These are phyloP conservation scores for Termitomyces sp. DNA, from an alignment of 768 basidiomycete genomes.

Conservation along the genomic window DNA sequence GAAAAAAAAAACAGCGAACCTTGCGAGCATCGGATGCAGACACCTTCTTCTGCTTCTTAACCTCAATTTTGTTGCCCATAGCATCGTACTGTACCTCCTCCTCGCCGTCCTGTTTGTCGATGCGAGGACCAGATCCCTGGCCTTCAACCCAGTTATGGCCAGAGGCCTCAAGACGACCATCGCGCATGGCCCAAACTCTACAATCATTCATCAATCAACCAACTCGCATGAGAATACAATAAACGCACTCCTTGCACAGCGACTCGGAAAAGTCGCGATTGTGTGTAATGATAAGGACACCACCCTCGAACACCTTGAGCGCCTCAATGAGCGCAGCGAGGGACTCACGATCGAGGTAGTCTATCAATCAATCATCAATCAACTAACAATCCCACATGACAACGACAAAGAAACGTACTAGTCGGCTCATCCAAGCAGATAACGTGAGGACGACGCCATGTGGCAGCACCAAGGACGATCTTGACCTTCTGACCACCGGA, in stretches of 20 bases:
- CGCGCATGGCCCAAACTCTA: constrained; percentile 97
- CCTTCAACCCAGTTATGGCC: constrained; percentile 99
- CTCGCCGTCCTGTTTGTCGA: constrained; percentile 90
- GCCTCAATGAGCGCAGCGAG: constrained; percentile 98
- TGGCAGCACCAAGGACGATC: constrained; percentile 97
- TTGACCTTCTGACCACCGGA: constrained; percentile 99
- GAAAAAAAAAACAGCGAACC: constrained; percentile 23
- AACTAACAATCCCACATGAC: neutral
- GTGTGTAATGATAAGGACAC: constrained; percentile 97
- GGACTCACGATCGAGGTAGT: constrained; percentile 99
- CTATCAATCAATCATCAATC: constrained; percentile 27
- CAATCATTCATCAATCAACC: neutral
- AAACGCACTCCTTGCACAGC: constrained; percentile 73
- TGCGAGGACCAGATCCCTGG: constrained; percentile 90
- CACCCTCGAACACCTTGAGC: constrained; percentile 96
- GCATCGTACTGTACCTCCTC: constrained; percentile 93
- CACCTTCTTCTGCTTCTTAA: constrained; percentile 82
- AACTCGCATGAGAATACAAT: neutral
- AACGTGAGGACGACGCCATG: constrained; percentile 98
- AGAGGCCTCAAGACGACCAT: constrained; percentile 93
- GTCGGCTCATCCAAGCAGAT: constrained; percentile 98
- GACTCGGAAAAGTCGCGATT: constrained; percentile 99
- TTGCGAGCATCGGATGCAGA: constrained; percentile 82
- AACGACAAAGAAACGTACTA: constrained; percentile 39
- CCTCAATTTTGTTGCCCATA: constrained; percentile 95